phyloP scores from a whole-genome alignment of 805 yeast genomes.

The Wickerhamiella siamensis region DNA sequence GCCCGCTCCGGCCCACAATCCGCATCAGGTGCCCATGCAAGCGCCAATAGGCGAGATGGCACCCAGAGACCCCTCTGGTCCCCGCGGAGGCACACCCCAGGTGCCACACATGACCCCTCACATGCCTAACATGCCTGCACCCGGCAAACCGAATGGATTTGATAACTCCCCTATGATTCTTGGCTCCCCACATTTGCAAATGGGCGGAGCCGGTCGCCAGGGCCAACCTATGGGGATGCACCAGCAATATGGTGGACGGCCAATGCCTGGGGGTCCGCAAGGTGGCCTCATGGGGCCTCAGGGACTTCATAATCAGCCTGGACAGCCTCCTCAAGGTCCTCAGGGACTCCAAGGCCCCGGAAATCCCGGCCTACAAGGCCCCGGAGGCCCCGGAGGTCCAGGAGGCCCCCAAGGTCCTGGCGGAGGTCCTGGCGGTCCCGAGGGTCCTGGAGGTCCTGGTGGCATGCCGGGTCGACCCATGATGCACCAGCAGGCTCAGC shows the following conservation, averaged over 20 bases:
- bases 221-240: neutral
- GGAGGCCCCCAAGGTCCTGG: neutral
- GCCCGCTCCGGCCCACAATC: neutral
- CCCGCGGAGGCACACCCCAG: neutral
- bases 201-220: neutral
- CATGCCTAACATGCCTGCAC: neutral
- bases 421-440: neutral
- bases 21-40: neutral
- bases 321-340: neutral
- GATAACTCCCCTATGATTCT: neutral
- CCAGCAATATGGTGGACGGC: neutral
- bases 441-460: neutral
- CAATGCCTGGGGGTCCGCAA: neutral
- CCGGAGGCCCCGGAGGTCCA: neutral
- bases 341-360: neutral
- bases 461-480: neutral
- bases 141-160: neutral
- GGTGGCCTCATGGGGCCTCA: neutral
- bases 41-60: neutral
- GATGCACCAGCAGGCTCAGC: neutral
- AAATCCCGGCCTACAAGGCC: neutral
- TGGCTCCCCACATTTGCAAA: neutral
- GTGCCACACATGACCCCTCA: neutral
- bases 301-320: neutral
- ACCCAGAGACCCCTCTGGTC: neutral